phyloP scores from a whole-genome alignment of 129 eudicot species.

The carrot (Daucus carota) region DNA sequence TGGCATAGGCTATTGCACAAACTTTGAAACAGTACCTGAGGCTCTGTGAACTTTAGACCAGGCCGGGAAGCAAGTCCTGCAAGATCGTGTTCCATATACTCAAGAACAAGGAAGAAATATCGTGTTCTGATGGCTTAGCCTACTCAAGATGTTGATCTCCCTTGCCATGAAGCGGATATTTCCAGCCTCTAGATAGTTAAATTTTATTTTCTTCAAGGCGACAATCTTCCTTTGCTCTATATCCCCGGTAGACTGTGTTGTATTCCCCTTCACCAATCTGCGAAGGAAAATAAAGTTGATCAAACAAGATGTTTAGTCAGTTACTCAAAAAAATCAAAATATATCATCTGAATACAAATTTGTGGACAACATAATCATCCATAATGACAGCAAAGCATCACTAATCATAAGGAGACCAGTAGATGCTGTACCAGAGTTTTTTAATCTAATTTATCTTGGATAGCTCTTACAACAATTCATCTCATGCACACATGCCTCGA shows the following conservation, averaged over 20 bases:
- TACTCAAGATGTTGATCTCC: conserved; percentile 68
- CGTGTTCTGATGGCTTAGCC: conserved; percentile 79
- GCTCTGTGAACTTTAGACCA: conserved; percentile 65
- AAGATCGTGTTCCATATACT: conserved; percentile 91
- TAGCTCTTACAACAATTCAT: not conserved
- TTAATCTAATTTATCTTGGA: too few species aligned
- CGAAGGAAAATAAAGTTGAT: not conserved
- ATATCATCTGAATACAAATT: not conserved
- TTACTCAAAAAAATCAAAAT: not conserved
- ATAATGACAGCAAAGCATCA: not conserved
- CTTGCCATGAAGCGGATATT: conserved; percentile 92
- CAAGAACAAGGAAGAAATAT: conserved; percentile 85
- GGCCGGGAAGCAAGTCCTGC: conserved; percentile 84
- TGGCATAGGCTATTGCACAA: not conserved
- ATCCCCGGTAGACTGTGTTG: conserved; percentile 86
- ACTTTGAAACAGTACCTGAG: conserved; percentile 47
- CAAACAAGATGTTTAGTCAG: conserved; percentile 5
- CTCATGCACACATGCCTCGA: too few species aligned
- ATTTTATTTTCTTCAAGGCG: conserved; percentile 81
- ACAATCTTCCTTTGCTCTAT: conserved; percentile 78
- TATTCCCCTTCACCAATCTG: conserved; percentile 98
- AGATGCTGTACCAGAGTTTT: too few species aligned
- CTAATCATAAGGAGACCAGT: too few species aligned
- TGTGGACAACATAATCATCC: not conserved
- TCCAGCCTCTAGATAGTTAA: conserved; percentile 76